Evolutionary conservation across 1,284 basidiomycete genomes (phyloP).

Genomic region (Pseudozyma hubeiensis): DNA sequence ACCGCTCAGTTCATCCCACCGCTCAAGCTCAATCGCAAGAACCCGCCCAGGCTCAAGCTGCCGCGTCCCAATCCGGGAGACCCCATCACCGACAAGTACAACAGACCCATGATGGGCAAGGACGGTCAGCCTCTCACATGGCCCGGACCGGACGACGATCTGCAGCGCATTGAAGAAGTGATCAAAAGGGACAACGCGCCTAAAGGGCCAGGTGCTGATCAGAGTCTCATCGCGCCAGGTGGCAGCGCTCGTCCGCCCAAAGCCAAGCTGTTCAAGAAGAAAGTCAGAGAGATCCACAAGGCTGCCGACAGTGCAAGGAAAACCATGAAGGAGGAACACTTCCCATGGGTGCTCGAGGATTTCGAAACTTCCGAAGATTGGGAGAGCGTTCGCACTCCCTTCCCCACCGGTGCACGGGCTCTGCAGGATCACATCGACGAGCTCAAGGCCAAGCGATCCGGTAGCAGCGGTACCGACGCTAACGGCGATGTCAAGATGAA

Average conservation of each 20-base stretch:
- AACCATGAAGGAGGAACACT: constrained; percentile 64
- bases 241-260: constrained; percentile 43
- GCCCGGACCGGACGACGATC: constrained; percentile 53
- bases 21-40: constrained; percentile 67
- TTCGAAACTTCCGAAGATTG: constrained; percentile 66
- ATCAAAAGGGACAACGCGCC: constrained; percentile 38
- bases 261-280: constrained; percentile 61
- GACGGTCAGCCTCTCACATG: constrained; percentile 58
- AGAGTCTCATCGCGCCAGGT: constrained; percentile 52
- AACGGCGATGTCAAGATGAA: constrained; percentile 38
- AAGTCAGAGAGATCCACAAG: constrained; percentile 66
- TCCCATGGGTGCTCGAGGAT: constrained; percentile 68
- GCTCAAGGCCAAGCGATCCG: constrained; percentile 33
- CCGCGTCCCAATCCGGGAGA: constrained; percentile 61
- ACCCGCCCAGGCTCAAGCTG: constrained; percentile 63
- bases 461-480: constrained; percentile 12
- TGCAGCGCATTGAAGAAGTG: constrained; percentile 50
- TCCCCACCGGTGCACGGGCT: constrained; percentile 55
- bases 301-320: constrained; percentile 60
- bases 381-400: constrained; percentile 59
- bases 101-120: constrained; percentile 54
- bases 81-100: constrained; percentile 59
- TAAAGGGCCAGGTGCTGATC: constrained; percentile 46
- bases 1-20: constrained; percentile 60
- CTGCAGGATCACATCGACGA: constrained; percentile 49